A percentile compares a stretch with the other conserved stretches of the same genome.
phyloP scores from a whole-genome alignment of 2,329 filamentous ascomycete genomes.

The Cytospora leucostoma region DNA sequence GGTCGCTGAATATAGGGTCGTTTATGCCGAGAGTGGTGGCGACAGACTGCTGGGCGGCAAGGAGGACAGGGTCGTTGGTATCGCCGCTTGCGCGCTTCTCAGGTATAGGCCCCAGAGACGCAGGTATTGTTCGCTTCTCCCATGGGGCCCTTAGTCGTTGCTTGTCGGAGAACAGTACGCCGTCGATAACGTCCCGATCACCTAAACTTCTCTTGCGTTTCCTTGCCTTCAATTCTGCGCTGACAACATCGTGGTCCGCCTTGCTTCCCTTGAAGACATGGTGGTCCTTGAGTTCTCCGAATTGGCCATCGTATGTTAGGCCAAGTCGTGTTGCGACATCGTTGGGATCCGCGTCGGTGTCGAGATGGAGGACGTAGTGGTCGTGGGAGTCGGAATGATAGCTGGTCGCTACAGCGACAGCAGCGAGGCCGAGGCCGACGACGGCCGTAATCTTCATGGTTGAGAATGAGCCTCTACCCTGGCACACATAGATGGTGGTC shows the following conservation, averaged over 20 bases:
- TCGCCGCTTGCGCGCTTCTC: slow-evolving; percentile 29
- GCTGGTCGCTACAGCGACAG: slow-evolving; percentile 51
- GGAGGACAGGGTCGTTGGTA: slow-evolving; percentile 33
- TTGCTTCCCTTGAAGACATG: slow-evolving; percentile 81
- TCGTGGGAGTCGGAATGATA: slow-evolving; percentile 75
- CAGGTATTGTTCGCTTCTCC: slow-evolving; percentile 53
- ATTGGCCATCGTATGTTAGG: slow-evolving; percentile 75
- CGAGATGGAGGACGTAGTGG: slow-evolving; percentile 93
- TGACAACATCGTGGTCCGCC: slow-evolving; percentile 60
- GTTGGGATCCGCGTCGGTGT: slow-evolving; percentile 63
- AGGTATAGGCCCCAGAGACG: slow-evolving; percentile 35
- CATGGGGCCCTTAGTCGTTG: slow-evolving; percentile 55
- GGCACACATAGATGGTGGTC: slow-evolving; percentile 9
- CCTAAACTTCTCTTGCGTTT: slow-evolving; percentile 61
- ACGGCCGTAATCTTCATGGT: slow-evolving; percentile 51
- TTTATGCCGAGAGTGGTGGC: slow-evolving; percentile 70
- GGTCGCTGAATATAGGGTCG: slow-evolving; percentile 89
- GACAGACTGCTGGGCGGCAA: slow-evolving; percentile 60
- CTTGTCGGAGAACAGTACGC: slow-evolving; percentile 78
- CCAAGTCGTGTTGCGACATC: slow-evolving; percentile 73
- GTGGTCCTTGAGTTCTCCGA: slow-evolving; percentile 78
- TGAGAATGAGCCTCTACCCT: slow-evolving; percentile 1
- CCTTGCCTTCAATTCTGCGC: slow-evolving; percentile 53
- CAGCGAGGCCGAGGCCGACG: slow-evolving; percentile 53
- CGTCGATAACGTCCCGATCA: slow-evolving; percentile 64